Base-by-base conservation (phyloP, 2,329 filamentous ascomycete species). In the Aspergillus sp. region DNA sequence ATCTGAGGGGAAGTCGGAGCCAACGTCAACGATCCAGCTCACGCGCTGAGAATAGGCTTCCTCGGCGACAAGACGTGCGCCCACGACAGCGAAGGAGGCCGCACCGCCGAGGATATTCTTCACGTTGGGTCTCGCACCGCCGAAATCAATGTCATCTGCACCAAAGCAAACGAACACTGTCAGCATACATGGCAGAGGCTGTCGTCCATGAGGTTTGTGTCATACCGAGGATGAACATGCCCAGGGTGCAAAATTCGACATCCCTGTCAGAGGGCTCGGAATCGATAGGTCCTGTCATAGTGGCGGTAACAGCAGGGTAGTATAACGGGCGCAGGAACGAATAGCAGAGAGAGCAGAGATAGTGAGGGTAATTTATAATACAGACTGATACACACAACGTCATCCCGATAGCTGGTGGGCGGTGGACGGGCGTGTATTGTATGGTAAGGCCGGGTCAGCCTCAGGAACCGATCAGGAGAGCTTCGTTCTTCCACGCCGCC, bases 21-120 rank as follows among this genome's bases (percentile, higher is more conserved):
- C 91, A 49, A 78, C 75, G 59, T 98, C 89, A 26, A 96, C 76
- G 41, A 96, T 80, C 88, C 88, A 96, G 42, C 85, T 86, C 4
- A 96, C 76, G 2, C 73, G 70, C 24, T 66, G 68, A 14, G 85
- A 82, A 28, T 68, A 47, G 3, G 77, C 70, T 19, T 69, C 63
- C 2, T 85, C 83, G 4, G 86, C 89, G 55, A 94, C 82, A 30
- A 98, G 69, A 19, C 91, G 82, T 12, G 91, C 91, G 13, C 91
- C 91, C 5, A 96, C 67, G 5, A 86, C 86, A 6, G 83, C 80
- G 57, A 84, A 96, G 2, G 86, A 75, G 15, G 88, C 91, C 16
- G 82, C 91, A 15, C 91, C 91, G 32, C 91, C 91, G n/a, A 91
- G 69, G 13, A 95, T 73, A 51, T 89, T 72, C 47, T 73, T 75